Conservation (phyloP, 768 basidiomycete genomes). For the Hypsizygus marmoreus region DNA sequence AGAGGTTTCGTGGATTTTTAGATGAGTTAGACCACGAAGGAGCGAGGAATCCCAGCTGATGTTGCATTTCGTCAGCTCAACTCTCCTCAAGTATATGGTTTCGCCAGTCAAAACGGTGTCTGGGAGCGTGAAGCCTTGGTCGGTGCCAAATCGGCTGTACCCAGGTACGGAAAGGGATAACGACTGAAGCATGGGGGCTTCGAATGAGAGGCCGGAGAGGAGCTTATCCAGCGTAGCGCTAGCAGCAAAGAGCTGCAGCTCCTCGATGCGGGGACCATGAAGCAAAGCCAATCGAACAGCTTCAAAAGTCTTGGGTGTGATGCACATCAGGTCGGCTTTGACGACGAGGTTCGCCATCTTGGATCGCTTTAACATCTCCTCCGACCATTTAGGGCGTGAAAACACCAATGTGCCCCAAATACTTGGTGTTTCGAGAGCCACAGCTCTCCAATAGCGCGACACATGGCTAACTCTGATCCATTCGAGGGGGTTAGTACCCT, state of each 20-base stretch:
- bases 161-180: slow-evolving; percentile 25
- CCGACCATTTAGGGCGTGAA: slow-evolving; percentile 33
- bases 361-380: slow-evolving; percentile 47
- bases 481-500: slow-evolving; percentile 14
- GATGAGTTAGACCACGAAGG: slow-evolving; percentile 35
- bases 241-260: slow-evolving; percentile 30
- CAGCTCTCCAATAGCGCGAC: slow-evolving; percentile 44
- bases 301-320: slow-evolving; percentile 27
- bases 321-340: slow-evolving; percentile 24
- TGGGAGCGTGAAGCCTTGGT: slow-evolving; percentile 24
- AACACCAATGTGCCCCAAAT: slow-evolving; percentile 44
- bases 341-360: slow-evolving; percentile 39
- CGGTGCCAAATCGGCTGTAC: slow-evolving; percentile 19
- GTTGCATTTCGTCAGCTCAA: slow-evolving; percentile 36
- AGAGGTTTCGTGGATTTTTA: slow-evolving; percentile 34
- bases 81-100: slow-evolving; percentile 32
- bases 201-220: slow-evolving; percentile 20
- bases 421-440: slow-evolving; percentile 39
- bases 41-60: slow-evolving; percentile 38
- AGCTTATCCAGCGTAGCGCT: slow-evolving; percentile 27
- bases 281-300: slow-evolving; percentile 30
- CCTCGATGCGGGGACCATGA: slow-evolving; percentile 34
- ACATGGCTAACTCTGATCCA: slow-evolving; percentile 44
- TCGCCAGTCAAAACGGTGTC: slow-evolving; percentile 30
- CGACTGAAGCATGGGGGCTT: slow-evolving; percentile 34